Conservation (phyloP, 2,329 filamentous ascomycete genomes). For the Calonectria pseudoreteaudii region DNA sequence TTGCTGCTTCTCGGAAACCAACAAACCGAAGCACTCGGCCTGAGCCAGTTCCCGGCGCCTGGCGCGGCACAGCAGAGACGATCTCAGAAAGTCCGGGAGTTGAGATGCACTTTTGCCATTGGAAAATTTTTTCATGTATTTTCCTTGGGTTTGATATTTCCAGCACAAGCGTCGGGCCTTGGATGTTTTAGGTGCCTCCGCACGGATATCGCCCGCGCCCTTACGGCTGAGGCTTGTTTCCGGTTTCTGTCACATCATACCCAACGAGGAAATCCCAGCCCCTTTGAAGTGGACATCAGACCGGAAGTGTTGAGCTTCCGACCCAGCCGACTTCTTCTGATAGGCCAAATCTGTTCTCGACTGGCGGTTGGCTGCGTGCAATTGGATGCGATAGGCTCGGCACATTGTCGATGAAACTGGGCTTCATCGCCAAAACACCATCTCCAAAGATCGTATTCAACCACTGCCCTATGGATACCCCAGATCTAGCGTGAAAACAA, state of each 20-base stretch:
- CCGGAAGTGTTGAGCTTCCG: not conserved
- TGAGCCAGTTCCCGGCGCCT: not conserved
- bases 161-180: not conserved
- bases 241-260: not conserved
- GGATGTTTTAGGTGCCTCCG: not conserved
- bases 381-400: not conserved
- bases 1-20: not conserved
- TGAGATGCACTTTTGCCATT: not conserved
- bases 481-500: not conserved
- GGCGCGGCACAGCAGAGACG: not conserved
- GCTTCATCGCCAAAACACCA: not conserved
- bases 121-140: not conserved
- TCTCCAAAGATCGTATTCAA: not conserved
- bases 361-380: not conserved
- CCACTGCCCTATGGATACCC: not conserved
- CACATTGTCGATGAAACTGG: not conserved
- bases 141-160: not conserved
- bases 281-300: not conserved
- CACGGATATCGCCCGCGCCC: not conserved
- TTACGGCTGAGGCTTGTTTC: not conserved
- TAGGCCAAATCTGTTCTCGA: not conserved
- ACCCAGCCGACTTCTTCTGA: not conserved
- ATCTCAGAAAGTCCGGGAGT: not conserved
- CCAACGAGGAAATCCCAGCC: not conserved
- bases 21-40: not conserved